Percentiles rank a stretch among this genome's conserved stretches.
phyloP scores from a whole-genome alignment of 1,284 basidiomycete genomes.

The Cutaneotrichosporon daszewskae region DNA sequence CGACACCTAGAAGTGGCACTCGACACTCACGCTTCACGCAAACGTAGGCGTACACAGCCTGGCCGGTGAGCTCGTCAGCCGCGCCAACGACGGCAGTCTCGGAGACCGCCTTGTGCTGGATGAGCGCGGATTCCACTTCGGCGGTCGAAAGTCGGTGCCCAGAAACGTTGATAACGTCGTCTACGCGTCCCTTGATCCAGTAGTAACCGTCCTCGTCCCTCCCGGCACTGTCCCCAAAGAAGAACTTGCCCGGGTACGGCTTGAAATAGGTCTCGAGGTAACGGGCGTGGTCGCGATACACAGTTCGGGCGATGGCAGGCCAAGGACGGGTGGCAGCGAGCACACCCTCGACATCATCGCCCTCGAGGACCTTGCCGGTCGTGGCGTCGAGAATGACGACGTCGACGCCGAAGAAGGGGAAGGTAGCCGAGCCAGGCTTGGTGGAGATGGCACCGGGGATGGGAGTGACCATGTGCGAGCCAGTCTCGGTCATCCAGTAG shows the following conservation, averaged over 20 bases:
- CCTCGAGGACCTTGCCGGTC: conserved; percentile 59
- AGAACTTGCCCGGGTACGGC: conserved; percentile 58
- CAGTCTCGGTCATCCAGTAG: conserved; percentile 97
- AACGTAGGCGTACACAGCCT: conserved; percentile 74
- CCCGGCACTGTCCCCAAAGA: conserved; percentile 93
- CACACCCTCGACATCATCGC: conserved; percentile 85
- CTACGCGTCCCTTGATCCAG: conserved; percentile 97
- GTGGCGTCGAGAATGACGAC: conserved; percentile 76
- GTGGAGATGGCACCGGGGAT: conserved; percentile 92
- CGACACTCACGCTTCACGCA: conserved; percentile 57
- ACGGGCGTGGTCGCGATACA: conserved; percentile 85
- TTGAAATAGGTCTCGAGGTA: conserved; percentile 94
- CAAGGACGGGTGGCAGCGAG: conserved; percentile 81
- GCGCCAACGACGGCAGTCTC: conserved; percentile 93
- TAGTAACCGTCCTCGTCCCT: conserved; percentile 94
- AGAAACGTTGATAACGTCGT: conserved; percentile 65
- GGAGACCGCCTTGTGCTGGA: conserved; percentile 87
- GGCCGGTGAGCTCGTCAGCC: conserved; percentile 71
- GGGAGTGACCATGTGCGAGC: conserved; percentile 89
- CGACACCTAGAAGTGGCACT: too few species aligned
- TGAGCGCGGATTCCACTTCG: conserved; percentile 94
- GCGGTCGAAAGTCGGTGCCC: conserved; percentile 96
- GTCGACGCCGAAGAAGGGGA: conserved; percentile 96
- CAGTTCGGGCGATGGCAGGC: conserved; percentile 94
- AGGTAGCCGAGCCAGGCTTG: conserved; percentile 93